Evolutionary conservation across 2,329 filamentous ascomycete species (phyloP), one percentile per base, ranked within the genome.

Genomic region (Xylaria digitata): DNA sequence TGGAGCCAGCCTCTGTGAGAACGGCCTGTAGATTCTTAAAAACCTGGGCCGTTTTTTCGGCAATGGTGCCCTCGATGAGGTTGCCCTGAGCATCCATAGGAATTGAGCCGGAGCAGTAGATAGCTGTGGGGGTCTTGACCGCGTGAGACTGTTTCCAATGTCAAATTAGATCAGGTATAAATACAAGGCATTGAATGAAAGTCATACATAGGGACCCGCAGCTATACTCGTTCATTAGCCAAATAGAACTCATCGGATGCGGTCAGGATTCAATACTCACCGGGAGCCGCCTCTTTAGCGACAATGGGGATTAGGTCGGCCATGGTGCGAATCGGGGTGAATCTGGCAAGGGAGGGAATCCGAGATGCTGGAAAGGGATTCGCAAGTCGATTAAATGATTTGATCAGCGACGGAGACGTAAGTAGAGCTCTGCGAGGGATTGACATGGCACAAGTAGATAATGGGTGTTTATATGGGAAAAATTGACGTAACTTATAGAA

Each of bases 21-120:
- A 98, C 93, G 49, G 92, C 92, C 79, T 90, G 86, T 76, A 97
- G 87, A 82, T 96, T 97, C 81, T 91, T 84, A 79, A 93, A 85
- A 80, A 86, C 88, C 72, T 85, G 82, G 59, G 81, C 81, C 32
- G 88, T 90, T 82, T 89, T 87, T 73, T 94, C 83, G 76, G 83
- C 83, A 72, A 91, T 90, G 74, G 82, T 83, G 71, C 87, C 88
- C 76, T 86, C 81, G 53, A 89, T 74, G 58, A 89, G 80, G 75
- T 82, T 83, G 70, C 87, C 87, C 62, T 84, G 79, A 65, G 84
- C 80, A 69, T 86, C 87, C 70, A 85, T 82, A 66, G 93, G 93
- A 77, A 97, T 94, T 80, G 92, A 87, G 63, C 88, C 88, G 13
- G 88, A 90, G 82, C 86, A 88, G 82, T 89, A 90, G 80, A 90